These are phyloP conservation scores for Monosporascus sp. DNA, from an alignment of 2,329 filamentous ascomycete species.

Conservation along the genomic window DNA sequence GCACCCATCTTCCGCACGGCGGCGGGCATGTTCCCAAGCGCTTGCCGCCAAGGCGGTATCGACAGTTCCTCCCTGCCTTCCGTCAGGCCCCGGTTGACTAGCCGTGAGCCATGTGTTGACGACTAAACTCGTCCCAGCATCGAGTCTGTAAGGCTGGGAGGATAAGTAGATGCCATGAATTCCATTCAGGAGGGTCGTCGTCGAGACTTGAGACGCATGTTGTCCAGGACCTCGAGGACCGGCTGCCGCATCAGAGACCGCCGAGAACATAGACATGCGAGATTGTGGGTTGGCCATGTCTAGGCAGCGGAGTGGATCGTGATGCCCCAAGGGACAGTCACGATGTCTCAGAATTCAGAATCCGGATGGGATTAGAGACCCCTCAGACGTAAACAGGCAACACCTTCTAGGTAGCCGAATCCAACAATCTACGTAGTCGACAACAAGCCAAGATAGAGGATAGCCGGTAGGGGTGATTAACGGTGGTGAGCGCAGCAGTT, in stretches of 20 bases:
- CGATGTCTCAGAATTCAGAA: constrained; percentile 13
- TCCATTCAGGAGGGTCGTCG: constrained; percentile 86
- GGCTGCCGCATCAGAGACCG: constrained; percentile 58
- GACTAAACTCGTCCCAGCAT: constrained; percentile 84
- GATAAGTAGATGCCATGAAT: constrained; percentile 85
- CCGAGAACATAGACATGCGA: constrained; percentile 65
- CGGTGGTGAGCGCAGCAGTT: neutral
- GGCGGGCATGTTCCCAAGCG: constrained; percentile 93
- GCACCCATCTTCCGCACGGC: constrained; percentile 91
- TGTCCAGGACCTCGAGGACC: constrained; percentile 55
- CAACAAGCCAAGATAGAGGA: neutral
- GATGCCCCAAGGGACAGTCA: constrained; percentile 38
- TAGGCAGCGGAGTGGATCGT: constrained; percentile 20
- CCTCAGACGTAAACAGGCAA: neutral
- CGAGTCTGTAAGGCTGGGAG: constrained; percentile 76
- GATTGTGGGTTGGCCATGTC: constrained; percentile 49
- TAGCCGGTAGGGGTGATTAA: neutral
- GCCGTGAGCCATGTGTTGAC: constrained; percentile 95
- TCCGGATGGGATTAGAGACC: neutral
- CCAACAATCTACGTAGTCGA: neutral
- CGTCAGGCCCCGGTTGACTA: constrained; percentile 62
- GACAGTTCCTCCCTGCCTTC: constrained; percentile 68
- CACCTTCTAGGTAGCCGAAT: neutral
- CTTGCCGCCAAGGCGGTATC: constrained; percentile 72
- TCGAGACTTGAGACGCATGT: constrained; percentile 77